Evolutionary conservation across 441 rosid species (phyloP), one percentile per base, ranked within the genome.

Genomic region (Euphorbia celastroides): DNA sequence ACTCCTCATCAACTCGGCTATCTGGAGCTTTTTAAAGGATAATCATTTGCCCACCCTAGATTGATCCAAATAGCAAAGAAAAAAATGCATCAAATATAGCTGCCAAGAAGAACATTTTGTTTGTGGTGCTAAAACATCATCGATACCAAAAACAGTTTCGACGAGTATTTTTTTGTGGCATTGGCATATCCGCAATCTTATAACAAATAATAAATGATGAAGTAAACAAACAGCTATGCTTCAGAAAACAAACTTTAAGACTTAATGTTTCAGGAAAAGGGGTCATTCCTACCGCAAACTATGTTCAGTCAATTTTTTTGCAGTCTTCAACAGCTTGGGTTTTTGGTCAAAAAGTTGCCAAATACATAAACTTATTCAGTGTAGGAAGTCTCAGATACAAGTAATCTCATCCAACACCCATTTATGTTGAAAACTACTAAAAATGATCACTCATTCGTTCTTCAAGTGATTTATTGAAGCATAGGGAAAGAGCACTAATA

Each of bases 1-100:
- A 78, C 66, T 84, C 79, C 20, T 46, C 66, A 58, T 82, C 79
- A 68, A 84, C 78, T n/a, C 80, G 81, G 48, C 27, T 69, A 73
- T 78, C 81, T 59, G 83, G 74, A 68, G 84, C 82, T 64, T 78
- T 84, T 67, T 83, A 86, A 36, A 84, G 77, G 48, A 84, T 72
- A 77, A 84, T 50, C 80, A 82, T 70, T 70, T 84, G 88, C 38
- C 88, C 84, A 44, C 88, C 86, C 88, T 84, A 38, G 62, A 64
- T 52, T 10, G 26, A 69, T 28, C 27, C 61, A 28, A 68, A 25
- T 14, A 38, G 27, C 13, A 70, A 16, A 73, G 26, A 67, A 57
- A 57, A 14, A 60, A 56, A 32, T 28, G 44, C 32, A 64, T 64
- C 20, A 68, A 31, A 71, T 64, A 50, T 62, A 48, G 27, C 30